A percentile compares a stretch with the other conserved stretches of the same genome.
These are phyloP conservation scores for Aspergillus sp. DNA, from an alignment of 2,329 filamentous ascomycete species.

Conservation along the genomic window DNA sequence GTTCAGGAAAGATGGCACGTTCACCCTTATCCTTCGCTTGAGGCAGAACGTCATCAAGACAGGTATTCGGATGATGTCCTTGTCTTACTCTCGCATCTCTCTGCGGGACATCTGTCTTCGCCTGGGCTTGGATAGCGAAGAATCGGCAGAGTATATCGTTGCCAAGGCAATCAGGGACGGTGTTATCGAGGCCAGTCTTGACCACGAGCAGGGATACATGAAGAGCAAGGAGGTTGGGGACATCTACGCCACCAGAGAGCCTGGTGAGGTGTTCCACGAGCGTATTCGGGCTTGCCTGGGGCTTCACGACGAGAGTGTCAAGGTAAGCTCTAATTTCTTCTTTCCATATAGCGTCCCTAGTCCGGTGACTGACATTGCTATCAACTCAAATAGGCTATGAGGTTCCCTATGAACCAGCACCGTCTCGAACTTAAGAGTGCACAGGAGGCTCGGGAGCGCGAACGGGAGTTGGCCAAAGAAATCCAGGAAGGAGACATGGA, in stretches of 20 bases:
- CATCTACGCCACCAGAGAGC: slow-evolving; percentile 91
- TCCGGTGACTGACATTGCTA: background rate
- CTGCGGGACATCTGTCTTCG: slow-evolving; percentile 95
- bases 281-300: slow-evolving; percentile 85
- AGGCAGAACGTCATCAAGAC: slow-evolving; percentile 99
- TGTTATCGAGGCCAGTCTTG: slow-evolving; percentile 89
- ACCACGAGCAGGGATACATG: slow-evolving; percentile 94
- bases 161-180: slow-evolving; percentile 97
- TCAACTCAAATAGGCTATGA: slow-evolving; percentile 63
- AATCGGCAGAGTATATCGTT: slow-evolving; percentile 98
- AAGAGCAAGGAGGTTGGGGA: slow-evolving; percentile 96
- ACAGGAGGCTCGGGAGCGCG: slow-evolving; percentile 92
- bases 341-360: background rate
- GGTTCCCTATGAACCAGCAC: slow-evolving; percentile 99
- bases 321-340: slow-evolving; percentile 49
- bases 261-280: slow-evolving; percentile 94
- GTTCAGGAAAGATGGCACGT: slow-evolving; percentile 90
- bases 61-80: slow-evolving; percentile 96
- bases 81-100: slow-evolving; percentile 95
- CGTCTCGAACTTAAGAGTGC: slow-evolving; percentile 94
- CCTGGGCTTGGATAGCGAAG: slow-evolving; percentile 84
- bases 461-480: slow-evolving; percentile 96
- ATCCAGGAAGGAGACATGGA: slow-evolving; percentile 97
- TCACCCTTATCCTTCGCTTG: slow-evolving; percentile 87
- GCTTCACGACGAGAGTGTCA: slow-evolving; percentile 95